phyloP scores from a whole-genome alignment of 108 stramenopile genomes.

The Cyclotella kingstonii region DNA sequence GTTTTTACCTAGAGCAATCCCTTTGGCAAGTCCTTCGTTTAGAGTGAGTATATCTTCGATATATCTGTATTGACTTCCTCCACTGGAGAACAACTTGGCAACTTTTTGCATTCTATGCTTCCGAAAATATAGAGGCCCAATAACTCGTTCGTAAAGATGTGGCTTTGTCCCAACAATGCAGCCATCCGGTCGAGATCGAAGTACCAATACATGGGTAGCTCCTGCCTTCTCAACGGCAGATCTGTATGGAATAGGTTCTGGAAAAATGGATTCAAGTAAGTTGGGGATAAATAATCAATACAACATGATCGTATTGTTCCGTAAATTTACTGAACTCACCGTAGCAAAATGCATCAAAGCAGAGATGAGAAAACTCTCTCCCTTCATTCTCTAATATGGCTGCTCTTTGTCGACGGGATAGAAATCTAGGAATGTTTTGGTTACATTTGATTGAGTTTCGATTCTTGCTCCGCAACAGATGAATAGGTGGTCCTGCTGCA shows the following conservation, averaged over 20 bases:
- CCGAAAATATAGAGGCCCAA: conserved; percentile 50
- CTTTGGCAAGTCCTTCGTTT: conserved; percentile 42
- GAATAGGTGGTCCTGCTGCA: conserved; percentile 42
- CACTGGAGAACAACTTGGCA: conserved; percentile 36
- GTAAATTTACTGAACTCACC: neutral
- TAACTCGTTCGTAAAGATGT: conserved; percentile 46
- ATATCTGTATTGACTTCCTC: conserved; percentile 51
- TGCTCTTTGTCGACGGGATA: conserved; percentile 5
- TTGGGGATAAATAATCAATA: neutral
- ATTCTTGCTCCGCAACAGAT: conserved; percentile 42
- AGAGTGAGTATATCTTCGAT: conserved; percentile 52
- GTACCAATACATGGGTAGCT: conserved; percentile 49
- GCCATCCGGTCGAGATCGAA: conserved; percentile 48
- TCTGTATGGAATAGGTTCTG: conserved; percentile 49
- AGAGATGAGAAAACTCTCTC: conserved; percentile 33
- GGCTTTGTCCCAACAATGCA: conserved; percentile 45
- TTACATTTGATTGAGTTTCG: conserved; percentile 23
- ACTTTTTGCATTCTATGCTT: conserved; percentile 44
- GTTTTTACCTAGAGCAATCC: conserved; percentile 25
- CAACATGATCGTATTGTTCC: neutral
- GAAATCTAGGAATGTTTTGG: conserved; percentile 23
- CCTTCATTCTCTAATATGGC: conserved; percentile 17
- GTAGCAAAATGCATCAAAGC: conserved; percentile 53
- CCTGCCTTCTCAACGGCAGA: conserved; percentile 48
- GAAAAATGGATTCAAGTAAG: neutral